Evolutionary conservation across 345 rosid genomes (phyloP), one percentile per base, ranked within the genome.

Genomic region (Zanthoxylum bungeanum): DNA sequence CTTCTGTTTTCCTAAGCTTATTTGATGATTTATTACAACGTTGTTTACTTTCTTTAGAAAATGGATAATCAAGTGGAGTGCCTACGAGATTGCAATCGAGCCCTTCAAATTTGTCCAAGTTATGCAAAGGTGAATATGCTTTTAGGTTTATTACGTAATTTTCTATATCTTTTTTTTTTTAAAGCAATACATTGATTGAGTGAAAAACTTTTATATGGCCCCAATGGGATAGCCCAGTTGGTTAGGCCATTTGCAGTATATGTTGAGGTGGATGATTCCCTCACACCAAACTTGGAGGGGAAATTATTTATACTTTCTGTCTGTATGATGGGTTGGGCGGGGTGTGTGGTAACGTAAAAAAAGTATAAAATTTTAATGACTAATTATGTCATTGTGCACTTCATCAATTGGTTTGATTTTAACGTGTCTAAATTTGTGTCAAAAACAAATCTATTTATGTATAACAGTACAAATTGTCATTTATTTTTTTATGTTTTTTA

Each of bases 61-160:
- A 71, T 83, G 34, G 92, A 83, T 12, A 79, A 79, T 31, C 49
- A 77, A 19, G 47, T 59, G 72, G 96, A 93, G 85, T 80, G 92
- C 76, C 62, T 85, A 34, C 84, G 85, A 64, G 97, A 93, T 68
- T 91, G 96, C 73, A 84, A 82, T 62, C 87, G 97, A 28, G 96
- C 93, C 64, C 82, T 93, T 58, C 85, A 80, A 39, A 84, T 91
- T 68, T 88, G 84, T 74, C 87, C 91, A 68, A 70, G 37, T 53
- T 93, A 91, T 79, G 73, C 90, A 10, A 93, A 93, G 98, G 98
- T 88, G 75, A 73, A n/a, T 63, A 42, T 47, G 14, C 66, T 64
- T 68, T 7, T 60, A 3, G 30, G 30, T 34, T 31, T 57, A 9
- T 57, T n/a, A 4, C 42, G n/a, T 5, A 66, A 50, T 33, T 67